Base-by-base conservation (phyloP, 306 rosid genomes). In the Quercus glauca region DNA sequence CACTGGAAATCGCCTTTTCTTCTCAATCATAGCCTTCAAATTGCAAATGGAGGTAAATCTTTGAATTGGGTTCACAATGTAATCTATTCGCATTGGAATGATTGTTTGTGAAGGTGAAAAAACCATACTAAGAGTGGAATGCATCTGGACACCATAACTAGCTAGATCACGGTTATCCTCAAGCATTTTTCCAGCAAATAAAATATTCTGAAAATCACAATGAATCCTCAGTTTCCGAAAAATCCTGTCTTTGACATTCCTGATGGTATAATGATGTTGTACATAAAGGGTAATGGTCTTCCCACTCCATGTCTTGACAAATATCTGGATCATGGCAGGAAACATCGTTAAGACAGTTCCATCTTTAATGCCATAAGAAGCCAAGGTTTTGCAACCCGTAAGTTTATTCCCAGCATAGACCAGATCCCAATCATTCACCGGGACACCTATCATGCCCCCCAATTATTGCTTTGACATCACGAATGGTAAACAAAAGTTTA, bases 61-160 rank as follows among this genome's bases (percentile, higher is more conserved):
- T 20, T 52, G 8, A 23, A 29, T 57, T 49, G 58, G 35, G 60
- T 49, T 49, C 53, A 0, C 53, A 49, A 49, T 49, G 15, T 3
- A 10, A 49, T 10, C 53, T 49, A 49, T 10, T 49, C 5, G 53
- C 53, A 49, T 49, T 13, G 53, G 53, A 49, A 49, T 49, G 53
- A 49, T 49, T 49, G 53, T 45, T 11, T 11, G 53, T 69, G 55
- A 33, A 58, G 76, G 71, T 49, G 37, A 71, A 73, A 78, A 15
- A 31, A 74, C 61, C 75, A 61, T 56, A 17, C 56, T 83, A 33
- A 85, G 78, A 55, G 85, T 85, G 65, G 85, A 81, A 55, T 73
- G 70, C 71, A 72, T 82, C 63, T 72, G 56, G 57, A 70, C 53
- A 41, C 53, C 53, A 45, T 51, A 51, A 23, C 75, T 71, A 49